Evolutionary conservation across 306 rosid species (phyloP), one percentile per base, ranked within the genome.

Genomic region (Trifolium pratense): DNA sequence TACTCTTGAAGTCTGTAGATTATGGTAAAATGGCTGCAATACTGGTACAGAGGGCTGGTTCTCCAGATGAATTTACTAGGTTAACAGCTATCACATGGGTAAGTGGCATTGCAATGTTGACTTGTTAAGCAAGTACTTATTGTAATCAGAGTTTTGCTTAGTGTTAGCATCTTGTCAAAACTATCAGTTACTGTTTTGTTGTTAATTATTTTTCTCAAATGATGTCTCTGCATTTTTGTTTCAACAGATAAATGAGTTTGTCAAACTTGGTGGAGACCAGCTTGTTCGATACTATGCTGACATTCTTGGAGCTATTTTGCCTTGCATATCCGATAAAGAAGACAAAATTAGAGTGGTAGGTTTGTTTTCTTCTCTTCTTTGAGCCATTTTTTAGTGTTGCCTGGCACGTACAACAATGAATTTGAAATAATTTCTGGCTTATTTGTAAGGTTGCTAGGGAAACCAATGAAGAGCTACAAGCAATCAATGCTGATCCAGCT

Each of bases 1-100:
- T 94, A 88, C 96, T 94, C 85, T 94, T 94, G 91, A 94, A 94
- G 99, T 89, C 99, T 94, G 99, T 94, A 94, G 99, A 94, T 94
- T 94, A 88, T 87, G 96, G 99, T 73, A 91, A 97, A 80, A 94
- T 94, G 99, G 96, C 96, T 77, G 93, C 91, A 82, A 94, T 94
- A 74, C 84, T 94, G 87, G 96, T 94, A 62, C 89, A 86, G 80
- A 89, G 97, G 82, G 97, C 96, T 55, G 86, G 87, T 83, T 91
- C 97, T 79, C 26, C 79, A 2, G 97, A 94, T 83, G 99, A 94
- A 76, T 94, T 91, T 83, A 94, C 97, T 66, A 90, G 99, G 78
- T 85, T 91, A 84, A 91, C 95, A 26, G 97, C 99, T 57, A 86
- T 91, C 67, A 94, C 92, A 45, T 94, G 99, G 99, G 99, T 91